Evolutionary conservation across 73 alveolate species (phyloP).

Genomic region (Symbiodinium pilosum): DNA sequence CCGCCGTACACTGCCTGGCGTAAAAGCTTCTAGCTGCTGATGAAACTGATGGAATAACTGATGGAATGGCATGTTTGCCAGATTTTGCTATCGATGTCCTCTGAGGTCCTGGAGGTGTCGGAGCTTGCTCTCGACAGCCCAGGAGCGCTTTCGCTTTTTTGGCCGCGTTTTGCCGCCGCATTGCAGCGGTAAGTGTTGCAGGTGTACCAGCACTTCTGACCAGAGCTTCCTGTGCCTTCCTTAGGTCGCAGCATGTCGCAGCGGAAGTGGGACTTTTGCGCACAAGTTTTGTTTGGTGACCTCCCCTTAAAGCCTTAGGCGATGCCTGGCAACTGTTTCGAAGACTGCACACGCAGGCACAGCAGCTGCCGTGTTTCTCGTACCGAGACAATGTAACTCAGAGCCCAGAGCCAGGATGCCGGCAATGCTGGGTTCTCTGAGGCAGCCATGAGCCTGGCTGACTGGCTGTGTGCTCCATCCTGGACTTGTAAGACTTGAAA

Average conservation of each 20-base stretch:
- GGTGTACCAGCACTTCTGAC: neutral
- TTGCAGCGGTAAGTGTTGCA: neutral
- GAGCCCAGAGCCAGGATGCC: too few relatives aligned
- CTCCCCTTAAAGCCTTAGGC: neutral
- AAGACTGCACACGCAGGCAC: neutral
- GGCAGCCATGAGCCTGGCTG: neutral
- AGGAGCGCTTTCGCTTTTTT: neutral
- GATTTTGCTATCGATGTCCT: too few relatives aligned
- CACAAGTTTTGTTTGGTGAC: too few relatives aligned
- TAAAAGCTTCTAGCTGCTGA: too few relatives aligned
- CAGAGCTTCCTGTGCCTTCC: neutral
- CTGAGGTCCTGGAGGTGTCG: neutral
- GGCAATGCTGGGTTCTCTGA: neutral
- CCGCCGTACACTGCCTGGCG: too few relatives aligned
- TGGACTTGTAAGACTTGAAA: too few relatives aligned
- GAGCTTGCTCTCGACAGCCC: neutral
- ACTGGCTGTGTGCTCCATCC: too few relatives aligned
- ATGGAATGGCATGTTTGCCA: too few relatives aligned
- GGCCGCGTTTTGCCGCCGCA: neutral
- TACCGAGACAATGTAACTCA: too few relatives aligned
- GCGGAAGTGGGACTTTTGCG: too few relatives aligned
- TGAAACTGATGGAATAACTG: too few relatives aligned
- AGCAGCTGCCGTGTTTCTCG: neutral
- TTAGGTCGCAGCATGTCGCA: neutral
- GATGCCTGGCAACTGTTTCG: neutral